Evolutionary conservation across 23 red algal genomes (phyloP).

Genomic region (Porphyridium purpureum): DNA sequence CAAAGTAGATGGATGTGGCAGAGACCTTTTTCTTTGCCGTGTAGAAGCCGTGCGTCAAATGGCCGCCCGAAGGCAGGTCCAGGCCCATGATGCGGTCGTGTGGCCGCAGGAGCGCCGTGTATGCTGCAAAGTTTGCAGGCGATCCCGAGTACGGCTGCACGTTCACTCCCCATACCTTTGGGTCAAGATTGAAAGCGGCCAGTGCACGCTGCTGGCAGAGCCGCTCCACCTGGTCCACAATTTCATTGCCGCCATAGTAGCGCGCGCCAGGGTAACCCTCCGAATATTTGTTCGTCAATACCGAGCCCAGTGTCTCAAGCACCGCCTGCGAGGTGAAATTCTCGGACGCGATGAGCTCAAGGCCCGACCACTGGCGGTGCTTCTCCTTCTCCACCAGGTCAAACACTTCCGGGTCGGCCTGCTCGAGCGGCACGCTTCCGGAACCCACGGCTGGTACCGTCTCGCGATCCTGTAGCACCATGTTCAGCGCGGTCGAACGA

Average conservation of each 20-base stretch:
- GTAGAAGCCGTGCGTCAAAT: slow-evolving; percentile 98
- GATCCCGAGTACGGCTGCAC: slow-evolving; percentile 99
- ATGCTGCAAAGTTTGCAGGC: slow-evolving; percentile 92
- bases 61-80: slow-evolving; percentile 84
- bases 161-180: slow-evolving; percentile 83
- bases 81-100: slow-evolving; percentile 99
- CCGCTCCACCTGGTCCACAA: slow-evolving; percentile 87
- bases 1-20: slow-evolving; percentile 95
- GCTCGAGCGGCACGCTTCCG: slow-evolving; percentile 32
- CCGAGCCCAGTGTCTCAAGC: slow-evolving; percentile 69
- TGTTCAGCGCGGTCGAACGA: too few species aligned
- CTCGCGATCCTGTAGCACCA: too few species aligned
- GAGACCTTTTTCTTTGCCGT: slow-evolving; percentile 95
- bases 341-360: slow-evolving; percentile 98
- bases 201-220: slow-evolving; percentile 85
- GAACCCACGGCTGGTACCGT: too few species aligned
- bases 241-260: slow-evolving; percentile 97
- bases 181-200: slow-evolving; percentile 54
- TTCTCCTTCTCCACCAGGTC: slow-evolving; percentile 71
- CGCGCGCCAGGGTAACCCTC: slow-evolving; percentile 88
- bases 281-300: slow-evolving; percentile 97
- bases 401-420: slow-evolving; percentile 73
- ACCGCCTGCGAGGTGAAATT: slow-evolving; percentile 95
- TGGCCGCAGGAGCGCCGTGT: slow-evolving; percentile 74
- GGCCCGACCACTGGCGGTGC: slow-evolving; percentile 66